Base-by-base conservation (phyloP, 108 stramenopile species). In the Cyclotella atomus region DNA sequence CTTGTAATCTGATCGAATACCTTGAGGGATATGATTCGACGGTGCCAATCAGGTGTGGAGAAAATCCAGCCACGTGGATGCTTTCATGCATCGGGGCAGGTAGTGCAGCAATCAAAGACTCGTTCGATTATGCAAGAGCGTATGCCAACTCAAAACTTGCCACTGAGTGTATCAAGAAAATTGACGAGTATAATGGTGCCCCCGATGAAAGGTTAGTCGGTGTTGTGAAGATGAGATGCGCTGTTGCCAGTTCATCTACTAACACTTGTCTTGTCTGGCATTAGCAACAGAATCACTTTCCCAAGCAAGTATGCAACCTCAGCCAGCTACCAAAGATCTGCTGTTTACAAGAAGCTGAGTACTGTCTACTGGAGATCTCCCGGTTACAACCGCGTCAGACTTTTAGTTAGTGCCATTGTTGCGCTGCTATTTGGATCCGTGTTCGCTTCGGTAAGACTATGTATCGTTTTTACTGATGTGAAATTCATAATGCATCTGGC, bases 21-120 rank as follows among this genome's bases (percentile, higher is more conserved):
- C 68, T 95, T 29, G 84, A 89, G 50, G 61, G 76, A 2, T 90
- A 76, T 59, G 64, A 68, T 14, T 59, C 62, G 21, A 87, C 89
- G 16, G 45, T 71, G 24, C 27, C 52, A 19, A 90, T 90, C 56
- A 84, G 77, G 64, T 65, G 61, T 47, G 89, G 89, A 21, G 87
- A 90, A 44, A 90, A 90, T 61, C 87, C 89, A 36, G 89, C 89
- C 3, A 90, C 89, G 25, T 81, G 85, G 85, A 88, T 88, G 87
- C 54, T 87, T 12, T 79, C 82, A 10, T 59, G 56, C 0, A 85
- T 79, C 43, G 87, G 87, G 3, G 84, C 84, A 12, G 87, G 87
- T 27, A 76, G 65, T 46, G 50, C 59, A 34, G 59, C 55, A 27
- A 45, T 0, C 2, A 45, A 20, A 28, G 69, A 80, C 43, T 56